Evolutionary conservation across 768 basidiomycete species (phyloP), one percentile per base, ranked within the genome.

Genomic region (Tricholoma matsutake): DNA sequence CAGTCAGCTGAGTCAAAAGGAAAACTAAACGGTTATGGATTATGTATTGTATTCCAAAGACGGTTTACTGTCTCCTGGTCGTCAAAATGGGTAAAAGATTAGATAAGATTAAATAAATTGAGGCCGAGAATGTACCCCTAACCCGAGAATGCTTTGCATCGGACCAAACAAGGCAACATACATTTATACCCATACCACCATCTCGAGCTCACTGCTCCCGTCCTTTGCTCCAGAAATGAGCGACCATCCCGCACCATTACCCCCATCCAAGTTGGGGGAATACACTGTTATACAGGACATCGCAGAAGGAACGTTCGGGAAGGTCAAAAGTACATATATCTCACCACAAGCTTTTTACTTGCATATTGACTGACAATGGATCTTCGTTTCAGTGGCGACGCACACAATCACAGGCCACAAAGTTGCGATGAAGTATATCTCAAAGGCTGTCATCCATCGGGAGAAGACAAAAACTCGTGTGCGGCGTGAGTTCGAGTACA

Each of bases 341-440:
- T 13, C 16, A 32, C 54, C 52, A 20, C 1, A 61, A 58, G 37
- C 62, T 53, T 57, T 56, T 57, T 39, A 22, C 8, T 16, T 47
- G 53, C 37, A 59, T 59, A 47, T 63, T 60, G 67, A 65, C 64
- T 65, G 62, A 25, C 25, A 35, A 61, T 32, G 60, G 34, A 56
- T 57, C 65, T 60, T 61, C 49, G 58, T 59, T 37, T 32, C 64
- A 98, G 96, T 96, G 85, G 96, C 95, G 43, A 86, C 85, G 10
- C 96, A 99, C 75, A 91, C 90, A 58, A 84, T 98, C 68, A 98
- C 97, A 1, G 94, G 96, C 3, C 94, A 97, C 69, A 87, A 87
- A 68, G 96, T 99, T 56, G 96, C 97, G 10, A 93, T 99, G 91
- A 98, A 99, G 79, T 94, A 90, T 70, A 93, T 98, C 62, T 93